Evolutionary conservation across 2,329 filamentous ascomycete genomes (phyloP), one percentile per base, ranked within the genome.

Genomic region (Parafenestella ontariensis): DNA sequence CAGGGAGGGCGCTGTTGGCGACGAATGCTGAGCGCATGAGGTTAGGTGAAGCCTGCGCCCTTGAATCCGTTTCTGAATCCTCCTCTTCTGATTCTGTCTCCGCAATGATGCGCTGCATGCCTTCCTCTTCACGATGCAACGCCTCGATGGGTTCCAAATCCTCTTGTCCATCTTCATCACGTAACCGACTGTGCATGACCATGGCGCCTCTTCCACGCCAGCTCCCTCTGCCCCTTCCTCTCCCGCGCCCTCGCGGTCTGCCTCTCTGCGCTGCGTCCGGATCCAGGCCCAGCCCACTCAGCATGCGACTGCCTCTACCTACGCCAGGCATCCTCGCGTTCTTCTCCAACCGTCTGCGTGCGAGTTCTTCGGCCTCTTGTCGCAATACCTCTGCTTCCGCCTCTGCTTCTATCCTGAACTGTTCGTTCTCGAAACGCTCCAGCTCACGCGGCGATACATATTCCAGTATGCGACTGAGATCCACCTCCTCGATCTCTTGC

Each of bases 381-480:
- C 59, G 54, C 26, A 58, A 39, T 3, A 56, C 62, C 21, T 61
- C 48, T 4, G 61, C 65, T 39, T 71, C 63, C 1, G 66, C 69
- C 46, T 70, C 65, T 0, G 66, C 65, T 45, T 73, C 67, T 9
- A 65, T 54, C 8, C 47, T 55, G 50, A 70, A 73, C 51, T 72
- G 66, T 40, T 64, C 64, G 33, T 73, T 72, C 45, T 75, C 72
- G 34, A 62, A 75, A 8, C 69, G 58, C 36, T 74, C 70, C 6
- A 74, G 56, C 56, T 75, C 71, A 10, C 59, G 49, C 5, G 59
- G 61, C 1, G 65, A 70, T 3, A 74, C 70, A 40, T 66, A 73
- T 6, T 67, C 47, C 31, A 73, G 43, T 26, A 75, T 74, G 18
- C 64, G 55, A 39, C 62, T 66, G 33, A 70, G 34, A 40, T 73